phyloP scores from a whole-genome alignment of 164 flowering plant species.

The Sedum album region DNA sequence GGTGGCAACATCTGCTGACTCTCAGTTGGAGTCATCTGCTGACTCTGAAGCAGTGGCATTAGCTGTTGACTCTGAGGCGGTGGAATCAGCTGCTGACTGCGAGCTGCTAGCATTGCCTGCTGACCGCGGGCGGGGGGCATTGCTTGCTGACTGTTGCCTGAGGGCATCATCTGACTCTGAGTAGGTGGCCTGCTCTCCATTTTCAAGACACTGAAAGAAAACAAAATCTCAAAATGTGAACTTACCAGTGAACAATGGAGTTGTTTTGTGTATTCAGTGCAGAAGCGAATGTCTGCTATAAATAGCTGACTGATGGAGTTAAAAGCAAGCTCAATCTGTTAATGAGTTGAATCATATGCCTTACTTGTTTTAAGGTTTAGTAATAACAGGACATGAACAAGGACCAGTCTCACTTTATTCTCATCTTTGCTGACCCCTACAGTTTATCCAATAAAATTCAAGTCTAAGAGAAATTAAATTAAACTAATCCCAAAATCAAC shows the following conservation, averaged over 20 bases:
- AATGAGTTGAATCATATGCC: neutral
- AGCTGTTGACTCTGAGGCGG: neutral
- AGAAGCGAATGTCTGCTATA: neutral
- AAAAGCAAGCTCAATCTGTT: neutral
- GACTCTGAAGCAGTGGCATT: neutral
- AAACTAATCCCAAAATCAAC: neutral
- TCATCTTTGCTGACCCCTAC: neutral
- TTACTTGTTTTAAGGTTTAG: conserved; percentile 1
- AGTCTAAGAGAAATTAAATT: neutral
- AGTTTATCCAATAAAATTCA: neutral
- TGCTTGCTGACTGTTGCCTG: neutral
- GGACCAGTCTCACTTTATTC: neutral
- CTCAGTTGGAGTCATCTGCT: neutral
- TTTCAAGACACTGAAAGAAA: neutral
- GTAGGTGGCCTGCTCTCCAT: conserved; percentile 6
- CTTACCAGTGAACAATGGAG: neutral
- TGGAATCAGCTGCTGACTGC: neutral
- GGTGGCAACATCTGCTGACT: neutral
- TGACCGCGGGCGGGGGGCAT: neutral
- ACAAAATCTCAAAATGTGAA: neutral
- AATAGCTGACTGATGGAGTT: neutral
- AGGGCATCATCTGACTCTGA: neutral
- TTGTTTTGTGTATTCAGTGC: neutral
- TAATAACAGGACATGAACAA: neutral
- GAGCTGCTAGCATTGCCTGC: neutral